phyloP scores from a whole-genome alignment of 2,329 filamentous ascomycete genomes.

The Bisporella sp. region DNA sequence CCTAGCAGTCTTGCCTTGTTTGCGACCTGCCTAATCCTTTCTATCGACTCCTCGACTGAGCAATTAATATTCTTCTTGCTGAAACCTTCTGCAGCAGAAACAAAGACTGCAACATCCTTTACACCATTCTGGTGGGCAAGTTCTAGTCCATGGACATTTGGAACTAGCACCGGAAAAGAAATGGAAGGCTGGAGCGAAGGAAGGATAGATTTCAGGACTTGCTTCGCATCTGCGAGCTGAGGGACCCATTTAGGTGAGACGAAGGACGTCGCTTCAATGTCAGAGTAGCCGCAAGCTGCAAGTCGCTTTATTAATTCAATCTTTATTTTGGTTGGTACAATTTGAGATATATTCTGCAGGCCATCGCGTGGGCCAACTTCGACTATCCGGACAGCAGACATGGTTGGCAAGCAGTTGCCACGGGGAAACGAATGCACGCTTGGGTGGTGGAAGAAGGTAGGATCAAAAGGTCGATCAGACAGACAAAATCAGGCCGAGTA shows the following conservation, averaged over 20 bases:
- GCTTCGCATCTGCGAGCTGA: slow-evolving; percentile 52
- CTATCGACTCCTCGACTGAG: slow-evolving; percentile 46
- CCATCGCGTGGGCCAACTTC: slow-evolving; percentile 66
- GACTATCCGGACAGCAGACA: slow-evolving; percentile 37
- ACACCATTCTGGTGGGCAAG: slow-evolving; percentile 25
- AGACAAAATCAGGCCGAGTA: too few relatives aligned
- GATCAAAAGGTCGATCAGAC: too few relatives aligned
- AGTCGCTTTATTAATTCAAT: slow-evolving; percentile 54
- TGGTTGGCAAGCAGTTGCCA: not conserved
- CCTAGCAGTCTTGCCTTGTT: slow-evolving; percentile 33
- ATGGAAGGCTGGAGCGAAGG: not conserved
- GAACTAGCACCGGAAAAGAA: slow-evolving; percentile 34
- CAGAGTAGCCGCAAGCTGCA: slow-evolving; percentile 46
- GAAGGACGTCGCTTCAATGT: slow-evolving; percentile 61
- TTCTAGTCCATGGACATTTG: slow-evolving; percentile 47
- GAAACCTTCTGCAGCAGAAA: slow-evolving; percentile 52
- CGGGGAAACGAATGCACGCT: too few relatives aligned
- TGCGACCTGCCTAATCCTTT: slow-evolving; percentile 42
- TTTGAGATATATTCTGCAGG: slow-evolving; percentile 58
- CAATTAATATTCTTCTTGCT: slow-evolving; percentile 53
- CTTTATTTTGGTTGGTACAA: slow-evolving; percentile 53
- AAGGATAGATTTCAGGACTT: slow-evolving; percentile 33
- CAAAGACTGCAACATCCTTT: slow-evolving; percentile 42
- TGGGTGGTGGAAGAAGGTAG: too few relatives aligned
- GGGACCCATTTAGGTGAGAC: slow-evolving; percentile 62